Base-by-base conservation (phyloP, 2,329 filamentous ascomycete species). In the Mollisia scopiformis region DNA sequence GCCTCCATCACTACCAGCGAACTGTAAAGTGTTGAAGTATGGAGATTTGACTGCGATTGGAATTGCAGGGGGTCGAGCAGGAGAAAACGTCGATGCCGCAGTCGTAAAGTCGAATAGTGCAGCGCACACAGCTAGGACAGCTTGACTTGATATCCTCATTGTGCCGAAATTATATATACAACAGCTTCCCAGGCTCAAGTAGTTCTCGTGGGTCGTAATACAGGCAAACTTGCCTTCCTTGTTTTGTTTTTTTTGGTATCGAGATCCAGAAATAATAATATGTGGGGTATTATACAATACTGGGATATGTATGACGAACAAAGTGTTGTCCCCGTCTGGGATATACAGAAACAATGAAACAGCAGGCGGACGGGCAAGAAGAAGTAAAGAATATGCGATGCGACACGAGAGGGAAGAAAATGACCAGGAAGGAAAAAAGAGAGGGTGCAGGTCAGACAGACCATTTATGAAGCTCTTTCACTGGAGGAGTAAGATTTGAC, bases 31-130 rank as follows among this genome's bases (percentile, higher is more conserved):
- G 71, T 85, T 92, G 16, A 93, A 75, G 67, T 93, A 94, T 0
- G 91, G 91, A 10, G 87, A 89, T 63, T 85, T 87, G 47, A 93
- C 90, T 46, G 89, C 89, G 33, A 94, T 75, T 13, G 91, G 90
- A 28, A 90, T 79, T 1, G 89, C 82, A 16, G 89, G 89, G 43
- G 88, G 88, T 6, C 87, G 81, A 35, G 84, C 82, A 33, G 88
- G 88, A 35, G 76, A 79, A 71, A 90, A 91, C 1, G 79, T 84
- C 10, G 87, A 89, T 46, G 41, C 56, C 6, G 52, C 53, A 27
- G 21, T 27, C 28, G 61, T 50, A 8, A 60, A 14, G 43, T 57
- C 47, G 33, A 66, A n/a, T 19, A 57, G 35, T 19, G 47, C 21
- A 39, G 25, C 55, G 23, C 46, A 19, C 21, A 41, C 33, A 30